These are phyloP conservation scores for Carex cristatella DNA, from an alignment of 176 grass and related monocot genomes.

Conservation along the genomic window DNA sequence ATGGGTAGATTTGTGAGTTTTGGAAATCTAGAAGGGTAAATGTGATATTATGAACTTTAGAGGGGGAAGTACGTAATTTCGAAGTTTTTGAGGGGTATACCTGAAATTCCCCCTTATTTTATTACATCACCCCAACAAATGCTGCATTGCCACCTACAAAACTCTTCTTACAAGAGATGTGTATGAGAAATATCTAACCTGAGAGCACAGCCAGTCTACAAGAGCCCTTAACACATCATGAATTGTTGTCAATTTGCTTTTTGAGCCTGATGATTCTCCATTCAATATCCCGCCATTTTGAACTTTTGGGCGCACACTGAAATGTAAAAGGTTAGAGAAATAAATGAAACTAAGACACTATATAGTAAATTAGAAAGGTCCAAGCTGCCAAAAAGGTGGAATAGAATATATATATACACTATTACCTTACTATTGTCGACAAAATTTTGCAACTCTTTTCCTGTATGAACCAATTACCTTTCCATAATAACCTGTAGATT, in stretches of 20 bases:
- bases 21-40: no score
- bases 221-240: slow-evolving; percentile 70
- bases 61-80: no score
- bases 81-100: no score
- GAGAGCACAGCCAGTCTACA: slow-evolving; percentile 84
- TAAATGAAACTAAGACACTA: slow-evolving; percentile 12
- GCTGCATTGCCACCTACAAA: background rate
- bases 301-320: slow-evolving; percentile 60
- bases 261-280: slow-evolving; percentile 81
- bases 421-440: slow-evolving; percentile 67
- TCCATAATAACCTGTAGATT: slow-evolving; percentile 68
- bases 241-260: slow-evolving; percentile 65
- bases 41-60: no score
- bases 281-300: slow-evolving; percentile 50
- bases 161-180: slow-evolving; percentile 10
- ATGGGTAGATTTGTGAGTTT: no score
- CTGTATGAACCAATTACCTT: slow-evolving; percentile 89
- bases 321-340: slow-evolving; percentile 28
- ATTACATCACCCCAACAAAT: background rate
- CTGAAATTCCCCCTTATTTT: background rate
- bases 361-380: slow-evolving; percentile 6
- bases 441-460: slow-evolving; percentile 92
- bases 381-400: background rate
- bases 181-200: slow-evolving; percentile 47
- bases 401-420: slow-evolving; percentile 1